Conservation (phyloP, 75 land plant species). For the Picea sitchensis region DNA sequence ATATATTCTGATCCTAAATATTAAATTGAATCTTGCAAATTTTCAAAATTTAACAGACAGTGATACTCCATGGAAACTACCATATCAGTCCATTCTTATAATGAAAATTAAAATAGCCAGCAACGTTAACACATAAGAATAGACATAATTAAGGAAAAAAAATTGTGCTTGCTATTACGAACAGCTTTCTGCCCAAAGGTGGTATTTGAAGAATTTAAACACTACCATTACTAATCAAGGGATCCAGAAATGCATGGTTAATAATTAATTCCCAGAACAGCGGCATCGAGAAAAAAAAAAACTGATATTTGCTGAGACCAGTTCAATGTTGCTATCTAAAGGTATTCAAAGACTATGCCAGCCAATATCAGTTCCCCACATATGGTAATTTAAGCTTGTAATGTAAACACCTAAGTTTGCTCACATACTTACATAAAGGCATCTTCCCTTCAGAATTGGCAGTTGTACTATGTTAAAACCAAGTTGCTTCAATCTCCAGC, state of each 20-base stretch:
- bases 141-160: too few relatives aligned
- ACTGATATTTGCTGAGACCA: not conserved
- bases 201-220: too few relatives aligned
- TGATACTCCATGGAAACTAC: too few relatives aligned
- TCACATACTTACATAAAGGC: not conserved
- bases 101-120: not conserved
- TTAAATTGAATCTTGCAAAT: too few relatives aligned
- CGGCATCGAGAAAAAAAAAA: not conserved
- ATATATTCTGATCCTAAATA: too few relatives aligned
- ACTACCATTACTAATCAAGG: not conserved
- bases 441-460: not conserved
- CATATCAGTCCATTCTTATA: too few relatives aligned
- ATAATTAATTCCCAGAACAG: too few relatives aligned
- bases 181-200: too few relatives aligned
- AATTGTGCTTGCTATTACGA: too few relatives aligned
- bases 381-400: not conserved
- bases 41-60: too few relatives aligned
- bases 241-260: not conserved
- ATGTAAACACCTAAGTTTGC: not conserved
- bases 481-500: not conserved
- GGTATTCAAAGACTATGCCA: not conserved
- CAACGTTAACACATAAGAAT: not conserved
- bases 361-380: not conserved
- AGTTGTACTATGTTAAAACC: not conserved
- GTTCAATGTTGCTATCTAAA: not conserved